Evolutionary conservation across 1,284 basidiomycete genomes (phyloP).

Genomic region (Cystobasidium sp.): DNA sequence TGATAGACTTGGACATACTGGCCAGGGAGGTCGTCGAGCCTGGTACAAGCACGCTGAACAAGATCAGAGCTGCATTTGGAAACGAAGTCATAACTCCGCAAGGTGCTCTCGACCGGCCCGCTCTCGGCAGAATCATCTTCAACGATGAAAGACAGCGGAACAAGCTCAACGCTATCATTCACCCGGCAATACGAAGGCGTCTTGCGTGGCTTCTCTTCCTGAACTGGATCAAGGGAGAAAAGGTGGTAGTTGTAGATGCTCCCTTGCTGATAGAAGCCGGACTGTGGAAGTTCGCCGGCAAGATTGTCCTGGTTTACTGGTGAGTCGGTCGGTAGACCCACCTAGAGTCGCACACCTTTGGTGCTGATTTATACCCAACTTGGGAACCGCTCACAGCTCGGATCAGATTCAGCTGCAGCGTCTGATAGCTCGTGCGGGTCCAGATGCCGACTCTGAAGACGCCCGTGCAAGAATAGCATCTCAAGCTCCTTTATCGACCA

Average conservation of each 20-base stretch:
- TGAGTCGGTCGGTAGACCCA: conserved; percentile 57
- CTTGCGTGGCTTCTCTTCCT: conserved; percentile 73
- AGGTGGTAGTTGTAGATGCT: conserved; percentile 83
- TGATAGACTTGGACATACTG: conserved; percentile 91
- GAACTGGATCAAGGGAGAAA: conserved; percentile 77
- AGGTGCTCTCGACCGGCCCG: conserved; percentile 74
- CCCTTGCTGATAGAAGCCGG: conserved; percentile 91
- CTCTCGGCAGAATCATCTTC: conserved; percentile 85
- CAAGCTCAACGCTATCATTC: conserved; percentile 81
- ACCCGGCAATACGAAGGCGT: conserved; percentile 79
- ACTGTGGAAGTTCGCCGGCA: conserved; percentile 81
- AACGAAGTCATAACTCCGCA: conserved; percentile 68
- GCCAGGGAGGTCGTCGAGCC: conserved; percentile 87
- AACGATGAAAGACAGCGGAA: conserved; percentile 72
- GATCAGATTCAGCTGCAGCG: conserved; percentile 77
- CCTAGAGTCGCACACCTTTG: background rate
- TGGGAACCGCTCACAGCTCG: conserved; percentile 61
- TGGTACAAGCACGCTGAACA: conserved; percentile 72
- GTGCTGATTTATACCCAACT: background rate
- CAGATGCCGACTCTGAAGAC: conserved; percentile 62
- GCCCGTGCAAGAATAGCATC: conserved; percentile 69
- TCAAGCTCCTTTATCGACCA: conserved; percentile 78
- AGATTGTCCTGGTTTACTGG: conserved; percentile 88
- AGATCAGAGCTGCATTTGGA: conserved; percentile 76
- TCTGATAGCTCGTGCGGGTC: conserved; percentile 66